Evolutionary conservation across 192 early-diverging fungal species (phyloP), one percentile per base, ranked within the genome.

Genomic region (Diversispora epigaea): DNA sequence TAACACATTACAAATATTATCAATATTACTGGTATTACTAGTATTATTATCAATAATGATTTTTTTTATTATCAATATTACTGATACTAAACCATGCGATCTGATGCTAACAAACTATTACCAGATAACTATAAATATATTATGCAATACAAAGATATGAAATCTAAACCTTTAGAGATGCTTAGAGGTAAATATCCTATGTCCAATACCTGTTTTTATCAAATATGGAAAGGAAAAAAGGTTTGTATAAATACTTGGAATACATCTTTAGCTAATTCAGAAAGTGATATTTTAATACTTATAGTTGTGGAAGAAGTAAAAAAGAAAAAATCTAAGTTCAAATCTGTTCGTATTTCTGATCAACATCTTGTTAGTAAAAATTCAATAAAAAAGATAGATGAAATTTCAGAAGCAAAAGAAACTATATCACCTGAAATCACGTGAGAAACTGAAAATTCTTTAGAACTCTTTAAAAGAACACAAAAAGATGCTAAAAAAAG

Each of bases 61-160:
- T 49, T 8, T 58, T 58, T 58, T 58, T 58, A 11, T 58, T 58
- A 58, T 58, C 17, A 58, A 58, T 58, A 58, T 58, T 58, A 58
- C 57, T 58, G 17, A 21, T 58, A 58, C 57, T 58, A 58, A 25
- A 58, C 17, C 17, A 58, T 58, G 17, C n/a, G 17, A 58, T 58
- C 57, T 58, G 57, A 58, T 58, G 57, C 57, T 11, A 17, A 11
- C 22, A 58, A 58, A 58, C 17, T 58, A 58, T 58, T 25, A 58
- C 17, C 17, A 58, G 17, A 58, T 58, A 25, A 61, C 58, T 61
- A 61, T 61, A 61, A 61, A 61, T 61, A 61, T 61, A 61, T 61
- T 61, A 61, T 61, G 19, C 19, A 61, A 61, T 61, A 61, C 58
- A 61, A 61, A 61, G 9, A 61, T 61, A 10, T 21, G 22, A 61